Evolutionary conservation across 2,329 filamentous ascomycete genomes (phyloP).

Genomic region (Aureobasidium lini): DNA sequence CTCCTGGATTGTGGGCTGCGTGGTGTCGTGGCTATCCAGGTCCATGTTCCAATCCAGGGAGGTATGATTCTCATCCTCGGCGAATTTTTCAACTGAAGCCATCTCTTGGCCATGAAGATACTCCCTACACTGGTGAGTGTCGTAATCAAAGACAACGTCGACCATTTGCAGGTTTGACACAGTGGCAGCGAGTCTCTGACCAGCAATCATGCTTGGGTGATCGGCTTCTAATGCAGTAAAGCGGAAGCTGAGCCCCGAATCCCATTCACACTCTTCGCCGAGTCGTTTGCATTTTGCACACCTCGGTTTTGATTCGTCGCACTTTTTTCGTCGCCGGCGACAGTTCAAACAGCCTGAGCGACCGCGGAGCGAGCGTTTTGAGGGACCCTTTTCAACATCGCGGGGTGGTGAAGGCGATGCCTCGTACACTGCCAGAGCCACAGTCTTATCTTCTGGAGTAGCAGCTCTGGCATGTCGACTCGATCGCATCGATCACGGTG

Average conservation of each 20-base stretch:
- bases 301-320: slow-evolving; percentile 26
- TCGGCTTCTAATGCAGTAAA: slow-evolving; percentile 23
- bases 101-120: neutral
- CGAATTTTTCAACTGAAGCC: neutral
- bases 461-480: neutral
- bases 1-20: neutral
- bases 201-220: slow-evolving; percentile 26
- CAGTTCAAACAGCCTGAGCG: slow-evolving; percentile 29
- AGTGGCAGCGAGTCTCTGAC: slow-evolving; percentile 15
- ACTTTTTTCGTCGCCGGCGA: slow-evolving; percentile 27
- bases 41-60: neutral
- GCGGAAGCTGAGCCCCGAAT: slow-evolving; percentile 17
- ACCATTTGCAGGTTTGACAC: slow-evolving; percentile 22
- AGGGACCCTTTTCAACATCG: neutral
- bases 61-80: neutral
- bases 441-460: neutral
- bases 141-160: slow-evolving; percentile 25
- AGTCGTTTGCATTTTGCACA: slow-evolving; percentile 26
- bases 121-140: slow-evolving; percentile 16
- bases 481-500: neutral
- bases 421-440: neutral
- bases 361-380: slow-evolving; percentile 18
- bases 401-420: neutral
- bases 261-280: slow-evolving; percentile 25
- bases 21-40: neutral